Conservation (phyloP, 495 filamentous ascomycete species). For the Penicillium coprophilum region DNA sequence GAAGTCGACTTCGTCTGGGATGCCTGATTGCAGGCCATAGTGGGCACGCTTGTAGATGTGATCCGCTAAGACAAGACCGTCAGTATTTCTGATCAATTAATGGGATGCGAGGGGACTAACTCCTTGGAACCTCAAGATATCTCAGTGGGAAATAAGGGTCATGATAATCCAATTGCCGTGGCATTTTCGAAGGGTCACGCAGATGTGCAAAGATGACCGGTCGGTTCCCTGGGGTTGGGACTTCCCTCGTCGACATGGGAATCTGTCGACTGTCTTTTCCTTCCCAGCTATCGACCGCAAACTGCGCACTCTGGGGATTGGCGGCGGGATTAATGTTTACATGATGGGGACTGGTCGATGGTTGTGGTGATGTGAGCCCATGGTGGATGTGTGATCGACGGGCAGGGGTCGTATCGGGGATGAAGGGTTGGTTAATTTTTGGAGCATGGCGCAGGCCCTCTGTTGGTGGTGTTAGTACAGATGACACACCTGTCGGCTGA, state of each 20-base stretch:
- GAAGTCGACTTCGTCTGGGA: slow-evolving; percentile 81
- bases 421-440: slow-evolving; percentile 48
- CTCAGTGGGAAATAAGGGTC: slow-evolving; percentile 45
- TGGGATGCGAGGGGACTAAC: slow-evolving; percentile 26
- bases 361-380: slow-evolving; percentile 38
- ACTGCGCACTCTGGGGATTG: slow-evolving; percentile 31
- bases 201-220: slow-evolving; percentile 36
- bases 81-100: not conserved
- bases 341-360: slow-evolving; percentile 24
- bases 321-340: slow-evolving; percentile 33
- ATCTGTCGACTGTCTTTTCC: slow-evolving; percentile 38
- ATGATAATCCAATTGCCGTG: slow-evolving; percentile 42
- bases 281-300: slow-evolving; percentile 39
- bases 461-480: slow-evolving; percentile 26
- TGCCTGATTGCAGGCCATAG: slow-evolving; percentile 72
- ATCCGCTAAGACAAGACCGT: slow-evolving; percentile 31
- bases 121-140: slow-evolving; percentile 43
- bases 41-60: slow-evolving; percentile 87
- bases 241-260: slow-evolving; percentile 45
- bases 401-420: slow-evolving; percentile 44
- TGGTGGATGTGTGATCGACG: slow-evolving; percentile 40
- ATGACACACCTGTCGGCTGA: not conserved
- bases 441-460: slow-evolving; percentile 51
- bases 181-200: slow-evolving; percentile 30
- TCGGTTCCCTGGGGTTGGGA: slow-evolving; percentile 46